Conservation (phyloP, 352 stramenopile genomes). For the Phytophthora sp. region DNA sequence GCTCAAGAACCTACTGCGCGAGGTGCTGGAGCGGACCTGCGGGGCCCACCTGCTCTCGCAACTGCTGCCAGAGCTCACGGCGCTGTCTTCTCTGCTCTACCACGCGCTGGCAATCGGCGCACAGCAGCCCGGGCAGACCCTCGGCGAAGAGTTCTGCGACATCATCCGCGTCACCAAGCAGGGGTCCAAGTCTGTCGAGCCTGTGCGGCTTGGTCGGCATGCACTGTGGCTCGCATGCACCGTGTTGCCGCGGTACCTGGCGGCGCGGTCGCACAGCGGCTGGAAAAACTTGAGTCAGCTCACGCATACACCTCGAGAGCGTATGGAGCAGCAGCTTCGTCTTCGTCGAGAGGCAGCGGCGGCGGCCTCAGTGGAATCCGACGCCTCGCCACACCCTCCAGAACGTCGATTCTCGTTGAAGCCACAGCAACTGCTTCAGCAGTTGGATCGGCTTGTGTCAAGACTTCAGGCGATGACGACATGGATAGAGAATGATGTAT, state of each 20-base stretch:
- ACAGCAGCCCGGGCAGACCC: slow-evolving; percentile 72
- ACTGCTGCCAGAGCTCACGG: slow-evolving; percentile 73
- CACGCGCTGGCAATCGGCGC: slow-evolving; percentile 60
- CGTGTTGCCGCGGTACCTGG: slow-evolving; percentile 69
- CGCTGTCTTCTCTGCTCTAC: slow-evolving; percentile 72
- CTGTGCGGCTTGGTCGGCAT: slow-evolving; percentile 48
- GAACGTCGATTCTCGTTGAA: slow-evolving; percentile 14
- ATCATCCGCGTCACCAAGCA: slow-evolving; percentile 66
- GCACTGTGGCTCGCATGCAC: slow-evolving; percentile 61
- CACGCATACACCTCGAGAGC: slow-evolving; percentile 67
- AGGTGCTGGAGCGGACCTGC: slow-evolving; percentile 75
- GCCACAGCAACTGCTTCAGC: slow-evolving; percentile 28
- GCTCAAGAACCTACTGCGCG: slow-evolving; percentile 74
- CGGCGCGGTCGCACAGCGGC: slow-evolving; percentile 62
- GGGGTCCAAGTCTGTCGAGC: slow-evolving; percentile 10
- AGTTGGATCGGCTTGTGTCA: slow-evolving; percentile 51
- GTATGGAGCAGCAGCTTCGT: slow-evolving; percentile 81
- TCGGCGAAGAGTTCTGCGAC: slow-evolving; percentile 90
- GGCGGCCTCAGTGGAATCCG: neutral
- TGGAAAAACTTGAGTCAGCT: slow-evolving; percentile 77
- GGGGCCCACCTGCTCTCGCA: slow-evolving; percentile 81
- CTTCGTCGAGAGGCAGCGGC: slow-evolving; percentile 43
- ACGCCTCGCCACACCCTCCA: neutral
- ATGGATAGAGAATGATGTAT: slow-evolving; percentile 49
- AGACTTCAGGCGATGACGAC: slow-evolving; percentile 44